phyloP scores from a whole-genome alignment of 2,329 filamentous ascomycete species.

The Aspergillus tubingensis region DNA sequence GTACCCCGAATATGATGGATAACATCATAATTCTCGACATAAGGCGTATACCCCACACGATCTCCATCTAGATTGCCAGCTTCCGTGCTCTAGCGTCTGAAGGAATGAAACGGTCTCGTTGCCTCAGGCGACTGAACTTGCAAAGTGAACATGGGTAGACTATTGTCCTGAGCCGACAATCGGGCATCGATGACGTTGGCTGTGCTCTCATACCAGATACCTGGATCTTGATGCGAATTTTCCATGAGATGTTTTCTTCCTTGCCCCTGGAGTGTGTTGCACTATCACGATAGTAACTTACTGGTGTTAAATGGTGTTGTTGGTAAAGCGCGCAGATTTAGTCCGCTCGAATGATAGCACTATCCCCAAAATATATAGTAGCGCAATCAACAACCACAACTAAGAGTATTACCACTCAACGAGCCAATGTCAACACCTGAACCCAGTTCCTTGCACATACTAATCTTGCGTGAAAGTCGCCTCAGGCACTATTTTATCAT shows the following conservation, averaged over 20 bases:
- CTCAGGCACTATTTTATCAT: neutral
- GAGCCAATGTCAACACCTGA: neutral
- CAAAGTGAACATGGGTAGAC: neutral
- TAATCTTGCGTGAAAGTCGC: no score
- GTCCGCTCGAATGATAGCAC: no score
- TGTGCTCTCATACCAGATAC: neutral
- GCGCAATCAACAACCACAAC: no score
- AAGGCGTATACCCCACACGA: slow-evolving; percentile 6
- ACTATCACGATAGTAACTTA: no score
- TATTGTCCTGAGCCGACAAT: neutral
- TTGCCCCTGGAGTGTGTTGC: no score
- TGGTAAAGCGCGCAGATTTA: no score
- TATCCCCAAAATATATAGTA: no score
- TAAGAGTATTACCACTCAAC: no score
- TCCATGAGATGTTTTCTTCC: no score
- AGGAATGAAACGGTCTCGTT: neutral
- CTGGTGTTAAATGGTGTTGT: no score
- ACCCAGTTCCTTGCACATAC: neutral
- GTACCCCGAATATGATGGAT: neutral
- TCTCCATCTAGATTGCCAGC: neutral
- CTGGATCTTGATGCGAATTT: no score
- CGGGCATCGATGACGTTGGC: neutral
- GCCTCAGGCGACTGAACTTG: neutral
- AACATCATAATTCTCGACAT: neutral
- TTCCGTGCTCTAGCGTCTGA: neutral